Conservation (phyloP, 257 asterid genomes). For the Solanum boliviense region DNA sequence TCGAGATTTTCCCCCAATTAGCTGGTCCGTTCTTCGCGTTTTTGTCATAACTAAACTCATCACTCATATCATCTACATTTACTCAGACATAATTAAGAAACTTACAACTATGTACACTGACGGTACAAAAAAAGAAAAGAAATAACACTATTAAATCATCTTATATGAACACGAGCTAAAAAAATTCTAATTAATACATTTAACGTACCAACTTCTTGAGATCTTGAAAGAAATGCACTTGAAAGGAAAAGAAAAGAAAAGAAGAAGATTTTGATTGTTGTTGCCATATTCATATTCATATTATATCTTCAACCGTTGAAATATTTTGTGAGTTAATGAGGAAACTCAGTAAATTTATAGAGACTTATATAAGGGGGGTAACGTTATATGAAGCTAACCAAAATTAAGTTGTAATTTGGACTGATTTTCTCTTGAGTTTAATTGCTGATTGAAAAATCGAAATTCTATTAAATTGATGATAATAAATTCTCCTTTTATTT, state of each 20-base stretch:
- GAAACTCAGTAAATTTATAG: background rate
- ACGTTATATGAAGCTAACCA: background rate
- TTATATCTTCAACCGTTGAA: background rate
- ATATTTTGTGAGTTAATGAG: background rate
- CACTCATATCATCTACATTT: constrained; percentile 39
- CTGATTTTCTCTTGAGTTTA: background rate
- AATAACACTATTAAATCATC: too few relatives aligned
- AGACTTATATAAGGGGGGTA: background rate
- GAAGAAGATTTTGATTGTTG: background rate
- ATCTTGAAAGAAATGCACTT: constrained; percentile 10
- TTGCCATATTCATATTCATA: background rate
- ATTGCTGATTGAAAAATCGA: background rate
- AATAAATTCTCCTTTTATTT: background rate
- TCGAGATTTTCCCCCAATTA: constrained; percentile 68
- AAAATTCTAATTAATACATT: background rate
- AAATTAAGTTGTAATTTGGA: background rate
- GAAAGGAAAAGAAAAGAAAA: background rate
- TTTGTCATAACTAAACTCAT: constrained; percentile 40
- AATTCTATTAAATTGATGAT: background rate
- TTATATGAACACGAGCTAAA: background rate
- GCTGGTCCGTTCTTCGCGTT: constrained; percentile 47
- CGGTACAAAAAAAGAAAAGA: background rate
- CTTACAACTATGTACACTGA: background rate
- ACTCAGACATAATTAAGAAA: background rate
- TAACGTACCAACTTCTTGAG: constrained; percentile 37